Base-by-base conservation (phyloP, 163 green algal genomes). In the Chlamydomonas reinhardtii region DNA sequence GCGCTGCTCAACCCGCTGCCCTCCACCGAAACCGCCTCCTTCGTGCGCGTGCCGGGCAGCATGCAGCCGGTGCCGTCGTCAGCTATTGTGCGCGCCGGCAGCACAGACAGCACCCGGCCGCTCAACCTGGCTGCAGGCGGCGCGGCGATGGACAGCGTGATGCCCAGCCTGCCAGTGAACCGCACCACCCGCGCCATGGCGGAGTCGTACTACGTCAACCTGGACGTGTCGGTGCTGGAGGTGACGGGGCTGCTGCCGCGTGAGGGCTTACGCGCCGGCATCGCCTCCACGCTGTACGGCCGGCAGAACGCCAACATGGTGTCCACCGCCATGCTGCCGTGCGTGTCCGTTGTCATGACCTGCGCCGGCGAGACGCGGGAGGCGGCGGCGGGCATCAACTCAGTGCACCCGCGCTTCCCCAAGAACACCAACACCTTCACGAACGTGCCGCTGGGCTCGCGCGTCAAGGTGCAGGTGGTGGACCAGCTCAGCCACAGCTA, bases 221-320 rank as follows among this genome's bases (percentile, higher is more conserved):
- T 93, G 68, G 90, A 93, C 35, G 48, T 93, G 27, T 82, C 66
- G 2, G 83, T 93, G 32, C 78, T 93, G 68, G 88, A 93, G 88
- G 76, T 87, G 16, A 29, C 71, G 11, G 82, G 82, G 17, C 61
- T 87, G 39, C 59, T 87, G 37, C 82, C 82, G 14, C 82, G 82
- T 3, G 82, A 87, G 61, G 82, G 82, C 61, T 2, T 87, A 2
- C 72, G 82, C 29, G 82, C 82, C 27, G 59, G 22, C 24, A 24
- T 87, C 4, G 82, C 72, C 27, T 37, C 70, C n/a, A 35, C 56
- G 3, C 25, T 86, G 70, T 65, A 86, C 29, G 70, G 70, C 14
- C 80, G 80, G 27, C 69, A 78, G 52, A 27, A 59, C n/a, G 48
- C 31, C 24, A 71, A 25, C 31, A 32, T 74, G 54, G 43, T 77